Percentiles rank a stretch among this genome's conserved stretches.
These are phyloP conservation scores for Mucor piriformis DNA, from an alignment of 371 early-diverging fungal genomes.

Conservation along the genomic window DNA sequence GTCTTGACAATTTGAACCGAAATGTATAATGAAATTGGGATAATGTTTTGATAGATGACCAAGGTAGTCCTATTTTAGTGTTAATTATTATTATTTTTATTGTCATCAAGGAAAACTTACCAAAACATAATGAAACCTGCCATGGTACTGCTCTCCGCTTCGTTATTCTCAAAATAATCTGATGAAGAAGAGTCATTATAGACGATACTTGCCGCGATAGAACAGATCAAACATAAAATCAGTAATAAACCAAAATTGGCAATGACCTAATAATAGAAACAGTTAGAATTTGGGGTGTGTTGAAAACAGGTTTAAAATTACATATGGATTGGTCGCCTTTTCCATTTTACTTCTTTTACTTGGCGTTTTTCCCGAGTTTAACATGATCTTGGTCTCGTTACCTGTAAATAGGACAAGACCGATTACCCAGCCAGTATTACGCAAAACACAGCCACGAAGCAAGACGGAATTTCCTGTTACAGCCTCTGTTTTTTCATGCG, in stretches of 20 bases:
- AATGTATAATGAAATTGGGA: conserved; percentile 95
- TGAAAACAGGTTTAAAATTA: conserved; percentile 28
- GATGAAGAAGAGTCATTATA: conserved; percentile 35
- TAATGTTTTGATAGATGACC: conserved; percentile 57
- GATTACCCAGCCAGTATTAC: conserved; percentile 91
- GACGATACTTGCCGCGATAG: conserved; percentile 63
- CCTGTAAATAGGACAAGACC: conserved; percentile 89
- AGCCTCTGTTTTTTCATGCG: conserved; percentile 66
- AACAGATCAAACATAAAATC: conserved; percentile 68
- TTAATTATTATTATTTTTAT: not conserved
- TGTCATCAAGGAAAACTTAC: conserved; percentile 14
- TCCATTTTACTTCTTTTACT: conserved; percentile 96
- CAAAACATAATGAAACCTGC: conserved; percentile 59
- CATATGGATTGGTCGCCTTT: conserved; percentile 92
- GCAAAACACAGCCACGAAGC: conserved; percentile 89
- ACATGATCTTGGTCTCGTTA: conserved; percentile 87
- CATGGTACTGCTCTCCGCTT: conserved; percentile 48
- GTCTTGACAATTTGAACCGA: conserved; percentile 93
- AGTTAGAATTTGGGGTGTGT: not conserved
- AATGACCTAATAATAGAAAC: conserved; percentile 37
- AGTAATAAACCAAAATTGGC: conserved; percentile 48
- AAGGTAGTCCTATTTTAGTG: conserved; percentile 38
- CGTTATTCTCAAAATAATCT: conserved; percentile 36
- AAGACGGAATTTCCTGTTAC: conserved; percentile 83
- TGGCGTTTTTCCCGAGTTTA: conserved; percentile 90